Evolutionary conservation across 331 rosid species (phyloP).

Genomic region (Quercus tomentella): DNA sequence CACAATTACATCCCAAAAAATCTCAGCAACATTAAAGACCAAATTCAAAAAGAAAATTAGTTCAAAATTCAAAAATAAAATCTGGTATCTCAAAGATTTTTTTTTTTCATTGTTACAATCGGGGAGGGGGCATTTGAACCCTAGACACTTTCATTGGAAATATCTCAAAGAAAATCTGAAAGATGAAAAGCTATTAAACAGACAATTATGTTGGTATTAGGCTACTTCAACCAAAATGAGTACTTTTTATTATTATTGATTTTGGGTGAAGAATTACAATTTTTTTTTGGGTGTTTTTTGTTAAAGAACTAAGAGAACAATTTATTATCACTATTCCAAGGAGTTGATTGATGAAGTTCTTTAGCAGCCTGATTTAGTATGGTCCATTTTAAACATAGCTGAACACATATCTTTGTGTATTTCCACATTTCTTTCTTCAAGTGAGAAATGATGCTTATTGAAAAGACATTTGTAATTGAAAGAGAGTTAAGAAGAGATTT

Average conservation of each 20-base stretch:
- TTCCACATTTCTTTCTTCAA: background rate
- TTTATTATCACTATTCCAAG: background rate
- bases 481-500: background rate
- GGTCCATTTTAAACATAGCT: background rate
- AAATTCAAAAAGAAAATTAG: no score
- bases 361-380: background rate
- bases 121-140: no score
- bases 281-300: no score
- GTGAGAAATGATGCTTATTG: background rate
- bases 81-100: no score
- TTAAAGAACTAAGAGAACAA: background rate
- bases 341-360: background rate
- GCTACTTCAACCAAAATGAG: background rate
- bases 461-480: background rate
- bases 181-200: background rate
- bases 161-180: no score
- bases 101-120: no score
- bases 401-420: background rate
- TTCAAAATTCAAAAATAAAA: no score
- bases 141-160: no score
- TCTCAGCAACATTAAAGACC: no score
- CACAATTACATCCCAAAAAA: no score
- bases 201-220: background rate
- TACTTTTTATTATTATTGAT: background rate
- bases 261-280: background rate